Conservation (phyloP, 2,329 filamentous ascomycete species). For the Trichophyton equinum region DNA sequence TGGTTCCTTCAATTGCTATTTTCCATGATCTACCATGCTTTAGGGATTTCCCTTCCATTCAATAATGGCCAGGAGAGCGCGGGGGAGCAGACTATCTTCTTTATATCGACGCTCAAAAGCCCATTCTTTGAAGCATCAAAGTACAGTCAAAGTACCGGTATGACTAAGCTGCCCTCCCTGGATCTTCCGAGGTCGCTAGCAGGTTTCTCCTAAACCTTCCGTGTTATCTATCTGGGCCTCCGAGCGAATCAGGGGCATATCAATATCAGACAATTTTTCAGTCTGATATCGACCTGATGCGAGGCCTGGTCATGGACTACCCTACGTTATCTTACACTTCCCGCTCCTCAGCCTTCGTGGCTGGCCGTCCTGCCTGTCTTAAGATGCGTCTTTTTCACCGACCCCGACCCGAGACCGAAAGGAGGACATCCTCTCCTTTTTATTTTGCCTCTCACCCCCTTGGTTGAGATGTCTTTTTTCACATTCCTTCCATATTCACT, state of each 20-base stretch:
- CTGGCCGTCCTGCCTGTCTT: neutral
- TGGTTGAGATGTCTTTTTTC: neutral
- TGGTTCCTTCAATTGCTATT: too few species aligned
- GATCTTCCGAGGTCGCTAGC: neutral
- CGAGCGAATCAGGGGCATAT: neutral
- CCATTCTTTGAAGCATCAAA: too few species aligned
- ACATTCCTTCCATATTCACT: neutral
- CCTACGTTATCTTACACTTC: neutral
- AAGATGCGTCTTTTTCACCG: slow-evolving; percentile 1
- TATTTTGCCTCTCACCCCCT: neutral
- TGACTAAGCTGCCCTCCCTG: neutral
- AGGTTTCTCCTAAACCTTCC: slow-evolving; percentile 1
- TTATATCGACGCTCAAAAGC: too few species aligned
- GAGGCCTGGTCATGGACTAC: neutral
- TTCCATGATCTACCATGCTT: too few species aligned
- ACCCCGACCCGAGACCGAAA: neutral
- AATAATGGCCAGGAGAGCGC: too few species aligned
- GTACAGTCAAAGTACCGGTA: neutral
- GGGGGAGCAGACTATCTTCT: too few species aligned
- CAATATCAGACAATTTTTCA: neutral
- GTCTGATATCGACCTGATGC: neutral
- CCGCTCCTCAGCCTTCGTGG: neutral
- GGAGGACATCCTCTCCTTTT: neutral
- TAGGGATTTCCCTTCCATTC: too few species aligned
- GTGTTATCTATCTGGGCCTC: neutral